A percentile compares a stretch with the other conserved stretches of the same genome.
These are phyloP conservation scores for Sanghuangporus weigelae DNA, from an alignment of 1,284 basidiomycete genomes.

Conservation along the genomic window DNA sequence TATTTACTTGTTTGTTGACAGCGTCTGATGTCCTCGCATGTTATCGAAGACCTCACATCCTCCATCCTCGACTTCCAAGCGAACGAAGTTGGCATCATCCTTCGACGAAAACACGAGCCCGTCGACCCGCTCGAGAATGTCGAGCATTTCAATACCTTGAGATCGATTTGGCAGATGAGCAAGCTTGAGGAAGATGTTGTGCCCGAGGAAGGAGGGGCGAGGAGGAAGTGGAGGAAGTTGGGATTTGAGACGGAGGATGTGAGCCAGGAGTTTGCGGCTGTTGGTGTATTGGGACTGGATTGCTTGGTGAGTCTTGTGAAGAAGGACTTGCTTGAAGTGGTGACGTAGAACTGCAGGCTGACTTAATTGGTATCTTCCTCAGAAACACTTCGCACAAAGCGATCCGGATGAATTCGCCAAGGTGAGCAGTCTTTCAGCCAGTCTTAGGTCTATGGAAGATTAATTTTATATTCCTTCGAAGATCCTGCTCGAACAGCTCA, in stretches of 20 bases:
- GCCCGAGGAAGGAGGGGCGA: slow-evolving; percentile 34
- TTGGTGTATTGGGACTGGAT: slow-evolving; percentile 83
- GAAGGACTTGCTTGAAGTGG: neutral
- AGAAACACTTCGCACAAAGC: slow-evolving; percentile 67
- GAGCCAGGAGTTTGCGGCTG: slow-evolving; percentile 75
- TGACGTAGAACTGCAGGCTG: slow-evolving; percentile 9
- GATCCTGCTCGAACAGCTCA: slow-evolving; percentile 83
- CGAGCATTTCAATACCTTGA: slow-evolving; percentile 56
- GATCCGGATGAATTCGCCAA: slow-evolving; percentile 82
- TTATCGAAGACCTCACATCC: slow-evolving; percentile 80
- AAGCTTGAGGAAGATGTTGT: slow-evolving; percentile 50
- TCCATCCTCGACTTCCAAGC: slow-evolving; percentile 91
- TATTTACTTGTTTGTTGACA: slow-evolving; percentile 28
- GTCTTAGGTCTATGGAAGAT: neutral
- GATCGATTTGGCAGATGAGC: slow-evolving; percentile 69
- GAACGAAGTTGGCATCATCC: slow-evolving; percentile 78
- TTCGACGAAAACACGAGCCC: slow-evolving; percentile 72
- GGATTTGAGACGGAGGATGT: slow-evolving; percentile 81
- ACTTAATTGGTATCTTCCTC: slow-evolving; percentile 3
- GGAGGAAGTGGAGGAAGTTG: slow-evolving; percentile 71
- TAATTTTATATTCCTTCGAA: slow-evolving; percentile 25
- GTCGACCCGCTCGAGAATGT: slow-evolving; percentile 67
- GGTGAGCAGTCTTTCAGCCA: slow-evolving; percentile 34
- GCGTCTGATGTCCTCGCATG: slow-evolving; percentile 85
- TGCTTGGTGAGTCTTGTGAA: slow-evolving; percentile 69